A percentile compares a stretch with the other conserved stretches of the same genome.
phyloP scores from a whole-genome alignment of 208 protist genomes.

The Porcisia deanei region DNA sequence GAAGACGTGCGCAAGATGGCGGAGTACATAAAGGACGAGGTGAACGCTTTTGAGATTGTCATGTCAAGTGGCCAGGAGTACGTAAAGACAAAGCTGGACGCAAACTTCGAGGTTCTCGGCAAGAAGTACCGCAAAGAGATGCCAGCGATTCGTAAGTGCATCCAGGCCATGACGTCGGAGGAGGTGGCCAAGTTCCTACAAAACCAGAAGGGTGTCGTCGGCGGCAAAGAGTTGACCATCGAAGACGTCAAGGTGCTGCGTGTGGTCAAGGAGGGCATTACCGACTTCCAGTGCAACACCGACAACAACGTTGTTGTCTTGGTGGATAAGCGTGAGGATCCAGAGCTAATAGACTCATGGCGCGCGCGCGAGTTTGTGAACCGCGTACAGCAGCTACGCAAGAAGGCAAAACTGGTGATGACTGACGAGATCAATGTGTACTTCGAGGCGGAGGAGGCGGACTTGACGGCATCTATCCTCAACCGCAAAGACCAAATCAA shows the following conservation, averaged over 20 bases:
- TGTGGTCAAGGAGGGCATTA: conserved; percentile 80
- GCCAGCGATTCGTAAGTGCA: conserved; percentile 78
- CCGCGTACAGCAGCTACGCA: conserved; percentile 97
- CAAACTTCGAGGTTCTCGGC: conserved; percentile 89
- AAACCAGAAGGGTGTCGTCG: conserved; percentile 45
- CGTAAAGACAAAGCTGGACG: conserved; percentile 86
- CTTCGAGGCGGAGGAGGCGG: conserved; percentile 75
- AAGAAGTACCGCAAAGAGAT: conserved; percentile 87
- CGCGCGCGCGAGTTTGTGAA: conserved; percentile 94
- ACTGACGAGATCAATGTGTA: conserved; percentile 78
- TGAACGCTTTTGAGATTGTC: conserved; percentile 90
- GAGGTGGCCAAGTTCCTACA: conserved; percentile 61
- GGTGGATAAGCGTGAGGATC: conserved; percentile 84
- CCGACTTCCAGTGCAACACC: conserved; percentile 88
- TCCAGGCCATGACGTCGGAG: conserved; percentile 65
- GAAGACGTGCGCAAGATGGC: conserved; percentile 74
- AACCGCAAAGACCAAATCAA: conserved; percentile 71
- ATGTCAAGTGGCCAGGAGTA: conserved; percentile 73
- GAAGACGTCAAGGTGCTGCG: conserved; percentile 91
- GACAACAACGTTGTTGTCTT: conserved; percentile 91
- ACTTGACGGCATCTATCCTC: conserved; percentile 72
- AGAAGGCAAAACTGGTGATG: conserved; percentile 90
- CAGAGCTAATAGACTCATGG: conserved; percentile 87
- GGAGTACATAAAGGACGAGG: conserved; percentile 93
- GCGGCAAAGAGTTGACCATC: conserved; percentile 62